Conservation (phyloP, 129 eudicot genomes). For the Flaveria robusta region DNA sequence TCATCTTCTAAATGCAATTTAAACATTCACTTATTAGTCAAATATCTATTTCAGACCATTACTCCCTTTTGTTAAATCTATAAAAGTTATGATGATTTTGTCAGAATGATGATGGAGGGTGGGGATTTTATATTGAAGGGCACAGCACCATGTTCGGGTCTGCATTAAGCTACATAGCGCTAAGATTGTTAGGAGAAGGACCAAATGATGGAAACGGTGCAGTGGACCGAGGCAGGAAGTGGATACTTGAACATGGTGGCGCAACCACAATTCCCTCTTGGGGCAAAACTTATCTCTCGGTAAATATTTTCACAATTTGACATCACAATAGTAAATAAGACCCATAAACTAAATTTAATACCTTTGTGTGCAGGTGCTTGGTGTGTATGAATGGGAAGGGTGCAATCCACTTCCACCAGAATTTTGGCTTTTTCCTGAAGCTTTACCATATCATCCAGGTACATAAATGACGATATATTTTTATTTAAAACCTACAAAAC, state of each 20-base stretch:
- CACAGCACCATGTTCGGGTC: slow-evolving; percentile 83
- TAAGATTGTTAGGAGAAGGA: slow-evolving; percentile 68
- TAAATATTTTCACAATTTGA: slow-evolving; percentile 15
- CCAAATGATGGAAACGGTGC: slow-evolving; percentile 60
- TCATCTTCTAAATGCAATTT: not conserved
- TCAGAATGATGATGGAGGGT: slow-evolving; percentile 87
- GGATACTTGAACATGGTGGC: slow-evolving; percentile 82
- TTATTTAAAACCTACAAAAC: not conserved
- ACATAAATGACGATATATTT: not conserved
- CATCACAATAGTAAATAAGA: not conserved
- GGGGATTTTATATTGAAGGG: slow-evolving; percentile 81
- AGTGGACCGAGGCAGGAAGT: slow-evolving; percentile 51
- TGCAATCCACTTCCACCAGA: slow-evolving; percentile 87
- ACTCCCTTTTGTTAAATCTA: not conserved
- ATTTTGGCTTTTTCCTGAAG: slow-evolving; percentile 75
- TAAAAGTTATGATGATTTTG: not conserved
- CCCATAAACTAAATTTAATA: not conserved
- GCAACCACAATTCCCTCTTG: slow-evolving; percentile 75
- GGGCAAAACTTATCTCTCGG: slow-evolving; percentile 88
- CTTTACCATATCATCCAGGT: slow-evolving; percentile 82
- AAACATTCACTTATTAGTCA: not conserved
- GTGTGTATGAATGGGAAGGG: slow-evolving; percentile 88
- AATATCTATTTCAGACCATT: not conserved
- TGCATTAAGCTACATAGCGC: slow-evolving; percentile 63
- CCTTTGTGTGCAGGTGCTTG: slow-evolving; percentile 54